Base-by-base conservation (phyloP, 2,329 filamentous ascomycete species). In the Zymoseptoria tritici region DNA sequence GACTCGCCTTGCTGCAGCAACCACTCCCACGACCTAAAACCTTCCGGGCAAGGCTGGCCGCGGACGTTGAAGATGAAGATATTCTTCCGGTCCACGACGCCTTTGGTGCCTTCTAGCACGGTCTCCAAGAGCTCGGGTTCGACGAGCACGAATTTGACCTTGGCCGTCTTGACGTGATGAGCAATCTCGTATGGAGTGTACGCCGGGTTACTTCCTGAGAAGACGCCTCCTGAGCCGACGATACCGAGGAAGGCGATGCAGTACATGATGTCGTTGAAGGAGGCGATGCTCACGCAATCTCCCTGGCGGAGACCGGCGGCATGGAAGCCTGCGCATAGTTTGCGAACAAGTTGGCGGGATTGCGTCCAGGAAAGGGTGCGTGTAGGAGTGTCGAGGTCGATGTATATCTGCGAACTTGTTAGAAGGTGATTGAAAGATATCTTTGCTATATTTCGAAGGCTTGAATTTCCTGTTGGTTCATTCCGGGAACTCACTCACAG, bases 211-310 rank as follows among this genome's bases (percentile, higher is more conserved):
- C 68, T 70, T 13, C 72, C 73, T n/a, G 36, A 46, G 36, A 46
- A 54, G 31, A 31, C 69, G 2, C 74, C 74, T 7, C 70, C 70
- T 3, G 69, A 73, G 5, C 36, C 36, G 3, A 72, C 54, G 26
- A 71, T 57, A 26, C 66, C 70, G 1, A 70, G 64, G 54, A 71
- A 67, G 57, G 68, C 58, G 21, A 72, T 62, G 19, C 69, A 68
- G 55, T 71, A 72, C 52, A 64, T 65, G 52, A 69, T 69, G 68
- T 83, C 77, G 70, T 85, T 84, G 73, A 83, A 83, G 0, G 80
- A 80, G 62, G 83, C 79, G 49, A 84, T 74, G 56, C 78, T 79
- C 9, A 84, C 78, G 60, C 78, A 80, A 60, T 84, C 81, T 24
- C 80, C 81, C 24, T 71, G 67, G 13, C 16, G 36, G 36, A 46